Evolutionary conservation across 179 eudicot species (phyloP), one percentile per base, ranked within the genome.

Genomic region (Monotropa hypopitys): DNA sequence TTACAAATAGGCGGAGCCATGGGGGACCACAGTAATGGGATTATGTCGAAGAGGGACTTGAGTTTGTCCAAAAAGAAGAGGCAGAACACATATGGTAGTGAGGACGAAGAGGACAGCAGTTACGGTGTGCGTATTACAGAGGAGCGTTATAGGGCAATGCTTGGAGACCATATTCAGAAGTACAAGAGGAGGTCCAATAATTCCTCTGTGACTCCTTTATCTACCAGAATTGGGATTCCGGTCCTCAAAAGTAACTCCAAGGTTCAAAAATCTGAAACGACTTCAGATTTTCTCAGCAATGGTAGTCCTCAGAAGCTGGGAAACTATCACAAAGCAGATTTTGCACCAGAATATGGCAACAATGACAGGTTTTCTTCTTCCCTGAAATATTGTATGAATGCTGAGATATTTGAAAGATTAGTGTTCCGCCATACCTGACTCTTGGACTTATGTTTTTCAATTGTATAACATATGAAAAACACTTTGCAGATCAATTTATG

Each of bases 81-180:
- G 84, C 88, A 86, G 79, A 87, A 77, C 67, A 81, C 81, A 57
- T 86, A 84, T 80, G 87, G 89, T 67, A 93, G 91, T 72, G 93
- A 90, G 67, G 97, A 90, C 74, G 87, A 88, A 68, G 97, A 90
- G 66, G 87, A 84, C 49, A 88, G 90, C 63, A 81, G 83, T 85
- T 78, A 82, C 47, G 75, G 74, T 74, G 81, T 86, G 42, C 88
- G 81, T 49, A 82, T 95, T 46, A 85, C 95, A 0, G 99, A 95
- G 86, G 97, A 91, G 76, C 85, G 76, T 61, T 93, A 92, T 80
- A 85, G 97, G 77, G 87, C 87, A 79, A 92, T 95, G 97, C 85
- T 93, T 77, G 97, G 97, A 68, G 97, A 95, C 69, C 97, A 93
- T 86, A 85, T 93, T 59, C 96, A 89, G 65, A 93, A 86, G 84